A percentile compares a stretch with the other conserved stretches of the same genome.
Conservation (phyloP, 129 eudicot species). For the Lonicera japonica region DNA sequence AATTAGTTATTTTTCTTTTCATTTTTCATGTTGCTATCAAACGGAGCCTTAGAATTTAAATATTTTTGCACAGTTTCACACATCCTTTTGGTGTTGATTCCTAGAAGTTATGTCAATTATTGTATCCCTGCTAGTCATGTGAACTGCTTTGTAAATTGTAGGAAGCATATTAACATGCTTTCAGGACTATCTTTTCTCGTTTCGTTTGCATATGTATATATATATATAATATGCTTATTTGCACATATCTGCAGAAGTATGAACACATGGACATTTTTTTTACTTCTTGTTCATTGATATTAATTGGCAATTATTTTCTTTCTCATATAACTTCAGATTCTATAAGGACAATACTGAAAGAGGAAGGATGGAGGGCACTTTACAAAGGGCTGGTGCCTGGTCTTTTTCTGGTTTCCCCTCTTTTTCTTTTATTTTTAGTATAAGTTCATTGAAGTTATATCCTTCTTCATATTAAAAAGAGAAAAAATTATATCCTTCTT, state of each 20-base stretch:
- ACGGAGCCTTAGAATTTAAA: too few species aligned
- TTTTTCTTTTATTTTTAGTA: conserved; percentile 13
- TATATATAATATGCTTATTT: neutral
- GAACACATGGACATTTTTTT: neutral
- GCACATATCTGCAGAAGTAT: neutral
- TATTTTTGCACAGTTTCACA: too few species aligned
- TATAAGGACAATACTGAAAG: conserved; percentile 83
- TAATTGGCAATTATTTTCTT: neutral
- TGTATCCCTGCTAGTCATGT: too few species aligned
- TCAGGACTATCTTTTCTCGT: neutral
- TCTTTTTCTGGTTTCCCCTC: conserved; percentile 70
- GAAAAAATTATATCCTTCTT: too few species aligned
- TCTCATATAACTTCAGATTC: conserved; percentile 53
- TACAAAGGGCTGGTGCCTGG: conserved; percentile 93
- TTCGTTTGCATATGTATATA: neutral
- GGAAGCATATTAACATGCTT: neutral
- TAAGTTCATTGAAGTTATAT: neutral
- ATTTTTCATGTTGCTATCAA: too few species aligned
- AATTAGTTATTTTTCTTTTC: too few species aligned
- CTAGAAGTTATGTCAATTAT: too few species aligned
- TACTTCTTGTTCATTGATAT: neutral
- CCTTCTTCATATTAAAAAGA: neutral
- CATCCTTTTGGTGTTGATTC: too few species aligned
- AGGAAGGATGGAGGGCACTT: conserved; percentile 94
- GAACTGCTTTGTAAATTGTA: neutral